Base-by-base conservation (phyloP, 192 early-diverging fungal species). In the Chytriomyces sp. region DNA sequence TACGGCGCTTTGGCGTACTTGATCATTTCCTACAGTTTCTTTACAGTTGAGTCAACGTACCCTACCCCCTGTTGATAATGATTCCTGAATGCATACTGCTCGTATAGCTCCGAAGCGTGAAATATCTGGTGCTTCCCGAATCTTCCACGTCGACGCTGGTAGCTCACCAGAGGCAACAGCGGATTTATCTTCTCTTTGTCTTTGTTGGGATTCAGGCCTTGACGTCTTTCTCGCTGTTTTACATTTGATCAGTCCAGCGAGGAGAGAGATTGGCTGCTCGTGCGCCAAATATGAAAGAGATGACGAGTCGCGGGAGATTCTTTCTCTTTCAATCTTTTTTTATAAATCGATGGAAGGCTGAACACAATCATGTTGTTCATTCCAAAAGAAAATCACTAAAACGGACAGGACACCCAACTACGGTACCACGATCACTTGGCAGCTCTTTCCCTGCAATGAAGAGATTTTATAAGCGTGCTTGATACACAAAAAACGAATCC, bases 151-250 rank as follows among this genome's bases (percentile, higher is more conserved):
- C 52, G 28, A 75, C 77, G 14, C 66, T 82, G 12, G 75, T 71
- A 10, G 52, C 61, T 17, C 79, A 88, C 19, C 89, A 92, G 52
- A 82, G 94, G 41, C 93, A 93, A 72, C 86, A 91, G 40, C 83
- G 95, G 39, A 88, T 96, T 54, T 86, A 93, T 75, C 95, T 96
- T 80, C 74, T 98, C 80, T 92, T 96, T 67, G 74, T 91, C 38
- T 86, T 96, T 57, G 94, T 92, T 2, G 86, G 86, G 61, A 77
- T 93, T 40, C 94, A 97, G 78, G 84, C 92, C 44, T 73, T 93
- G 5, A 90, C 91, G 58, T 90, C 93, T 78, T 94, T 89, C 85
- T 85, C 94, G 36, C 78, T 97, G 76, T 82, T 93, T 52, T 72
- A 70, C 31, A 73, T 54, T 60, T 68, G 33, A 56, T 7, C 56